Evolutionary conservation across 2,329 filamentous ascomycete genomes (phyloP), one percentile per base, ranked within the genome.

Genomic region (Aspergillus sp.): DNA sequence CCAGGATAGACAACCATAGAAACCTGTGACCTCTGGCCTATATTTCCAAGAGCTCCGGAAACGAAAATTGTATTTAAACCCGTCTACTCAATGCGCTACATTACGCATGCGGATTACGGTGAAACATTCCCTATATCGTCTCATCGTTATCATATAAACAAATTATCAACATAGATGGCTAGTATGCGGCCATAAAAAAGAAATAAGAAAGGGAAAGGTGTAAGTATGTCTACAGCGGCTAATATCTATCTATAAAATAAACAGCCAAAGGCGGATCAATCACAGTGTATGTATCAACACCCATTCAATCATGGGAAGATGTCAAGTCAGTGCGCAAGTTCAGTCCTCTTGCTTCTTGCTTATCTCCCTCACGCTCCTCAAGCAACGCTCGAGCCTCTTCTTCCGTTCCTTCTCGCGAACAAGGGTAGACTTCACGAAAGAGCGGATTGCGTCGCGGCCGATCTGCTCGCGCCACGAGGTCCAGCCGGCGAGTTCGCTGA

Each of bases 401-500:
- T 96, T 77, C 64, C 90, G 84, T 70, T 90, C 89, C 63, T 84
- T 85, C 77, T 99, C 95, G 53, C 84, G 83, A 4, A 96, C 85
- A 25, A 98, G 80, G 83, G 93, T 92, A 33, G 86, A 85, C 68
- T 82, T 84, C 17, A 90, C 93, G 65, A 96, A 85, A 47, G 91
- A 87, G 63, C 83, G 85, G 60, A 97, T 84, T 27, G 91, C 90
- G 58, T 84, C 84, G 60, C 87, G 81, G 1, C 90, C 92, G 77
- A 90, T 86, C 67, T 84, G 86, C 64, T 91, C 90, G 68, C 96
- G 87, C 78, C 92, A 85, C 41, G 96, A 91, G 69, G 96, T 93
- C 91, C 95, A 99, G 15, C 90, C 92, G 0, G 95, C 95, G 56
- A 99, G 75, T 77, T 99, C 95, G 2, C 87, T 84, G 6, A 96